Conservation (phyloP, 139 green algal genomes). For the Raphidocelis subcapitata region DNA sequence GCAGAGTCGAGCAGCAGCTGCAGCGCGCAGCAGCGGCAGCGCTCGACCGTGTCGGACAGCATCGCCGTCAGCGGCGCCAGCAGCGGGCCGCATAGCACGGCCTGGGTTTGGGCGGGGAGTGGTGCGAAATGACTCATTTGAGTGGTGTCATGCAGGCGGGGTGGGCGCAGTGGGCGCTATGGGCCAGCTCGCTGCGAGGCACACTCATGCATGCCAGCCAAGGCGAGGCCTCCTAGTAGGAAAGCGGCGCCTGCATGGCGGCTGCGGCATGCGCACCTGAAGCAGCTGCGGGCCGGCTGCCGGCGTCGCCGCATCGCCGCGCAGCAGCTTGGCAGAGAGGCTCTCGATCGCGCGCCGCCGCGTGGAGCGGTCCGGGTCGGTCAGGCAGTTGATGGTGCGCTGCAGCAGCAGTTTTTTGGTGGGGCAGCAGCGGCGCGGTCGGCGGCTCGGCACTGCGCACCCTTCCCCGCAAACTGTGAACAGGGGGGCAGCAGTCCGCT, state of each 20-base stretch:
- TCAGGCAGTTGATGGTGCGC: conserved; percentile 74
- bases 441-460: background rate
- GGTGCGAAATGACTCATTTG: no score
- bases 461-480: no score
- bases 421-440: conserved; percentile 1
- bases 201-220: no score
- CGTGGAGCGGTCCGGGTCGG: conserved; percentile 61
- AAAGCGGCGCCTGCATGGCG: background rate
- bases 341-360: conserved; percentile 39
- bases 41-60: conserved; percentile 60
- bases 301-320: conserved; percentile 7
- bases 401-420: conserved; percentile 37
- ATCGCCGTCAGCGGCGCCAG: conserved; percentile 51
- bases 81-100: conserved; percentile 48
- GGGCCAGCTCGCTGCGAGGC: no score
- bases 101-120: conserved; percentile 21
- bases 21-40: conserved; percentile 34
- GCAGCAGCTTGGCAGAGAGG: conserved; percentile 38
- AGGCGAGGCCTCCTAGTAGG: no score
- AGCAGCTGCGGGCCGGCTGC: conserved; percentile 12
- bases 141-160: no score
- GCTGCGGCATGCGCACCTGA: conserved; percentile 6
- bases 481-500: no score
- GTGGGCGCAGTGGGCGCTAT: background rate
- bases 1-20: conserved; percentile 39